Evolutionary conservation across 2,329 filamentous ascomycete genomes (phyloP), one percentile per base, ranked within the genome.

Genomic region (Colletotrichum tropicicola): DNA sequence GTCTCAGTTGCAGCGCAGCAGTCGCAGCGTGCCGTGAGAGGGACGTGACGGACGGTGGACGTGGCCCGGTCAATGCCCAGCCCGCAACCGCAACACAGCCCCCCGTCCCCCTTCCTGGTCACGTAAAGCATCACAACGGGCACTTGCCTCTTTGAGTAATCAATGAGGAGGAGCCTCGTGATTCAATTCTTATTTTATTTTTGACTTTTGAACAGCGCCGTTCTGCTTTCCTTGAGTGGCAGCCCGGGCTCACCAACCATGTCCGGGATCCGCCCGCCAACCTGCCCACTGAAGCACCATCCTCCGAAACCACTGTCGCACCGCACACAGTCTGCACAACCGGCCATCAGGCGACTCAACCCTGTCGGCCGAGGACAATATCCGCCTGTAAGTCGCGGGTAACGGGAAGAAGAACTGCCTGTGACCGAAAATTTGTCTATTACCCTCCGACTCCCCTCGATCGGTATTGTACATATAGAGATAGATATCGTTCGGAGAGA

Each of bases 261-360:
- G 43, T 17, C 44, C 44, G 12, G 30, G 30, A 55, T 58, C 39
- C 51, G 30, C 37, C 45, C 60, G 44, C 45, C 44, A 21, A 55
- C 58, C 48, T 51, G 61, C 41, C 61, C 51, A 45, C 58, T 58
- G 21, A 64, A 52, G 44, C 47, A 62, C 23, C 56, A 37, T 44
- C 64, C 69, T 70, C 71, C 68, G 66, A 70, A 72, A 73, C 72
- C 68, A 67, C 60, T 70, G 69, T 71, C 68, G 59, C 71, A 72
- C 70, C 57, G 61, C 72, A 68, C 65, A 59, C 54, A 64, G 68
- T 72, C 74, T 69, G 66, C 72, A 68, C 70, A 77, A 75, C 71
- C 69, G 66, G 70, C 25, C 70, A 68, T 75, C 69, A 70, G 64
- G 73, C 70, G 56, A 59, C 68, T 69, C 59, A 77, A 76, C 70